Percentiles rank a stretch among this genome's conserved stretches.
Evolutionary conservation across 2,329 filamentous ascomycete genomes (phyloP).

Genomic region (Fusarium sp.): DNA sequence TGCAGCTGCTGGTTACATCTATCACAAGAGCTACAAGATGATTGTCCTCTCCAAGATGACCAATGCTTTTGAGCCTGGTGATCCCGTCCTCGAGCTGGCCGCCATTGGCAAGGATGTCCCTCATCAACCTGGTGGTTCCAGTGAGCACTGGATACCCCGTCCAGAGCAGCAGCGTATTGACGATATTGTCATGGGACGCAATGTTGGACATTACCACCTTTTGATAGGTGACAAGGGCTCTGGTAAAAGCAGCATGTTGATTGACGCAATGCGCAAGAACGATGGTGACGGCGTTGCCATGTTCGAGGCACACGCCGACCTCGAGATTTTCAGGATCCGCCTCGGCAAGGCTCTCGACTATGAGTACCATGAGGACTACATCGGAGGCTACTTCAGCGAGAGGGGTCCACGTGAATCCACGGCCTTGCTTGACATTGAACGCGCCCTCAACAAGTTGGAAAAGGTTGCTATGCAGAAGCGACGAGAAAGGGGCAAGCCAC

Average conservation of each 20-base stretch:
- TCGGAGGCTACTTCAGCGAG: constrained; percentile 94
- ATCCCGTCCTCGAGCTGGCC: constrained; percentile 85
- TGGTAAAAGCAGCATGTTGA: constrained; percentile 93
- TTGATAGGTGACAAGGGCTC: constrained; percentile 95
- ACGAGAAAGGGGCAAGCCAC: constrained; percentile 67
- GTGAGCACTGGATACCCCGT: constrained; percentile 74
- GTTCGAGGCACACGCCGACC: constrained; percentile 94
- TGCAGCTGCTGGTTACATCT: constrained; percentile 73
- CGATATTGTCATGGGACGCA: constrained; percentile 76
- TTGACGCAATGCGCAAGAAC: constrained; percentile 93
- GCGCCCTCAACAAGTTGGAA: constrained; percentile 96
- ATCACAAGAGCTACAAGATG: constrained; percentile 87
- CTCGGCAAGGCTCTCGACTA: constrained; percentile 94
- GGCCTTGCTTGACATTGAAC: constrained; percentile 91
- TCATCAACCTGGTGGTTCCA: constrained; percentile 51
- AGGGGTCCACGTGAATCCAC: constrained; percentile 90
- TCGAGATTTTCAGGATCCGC: constrained; percentile 92
- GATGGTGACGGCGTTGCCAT: constrained; percentile 90
- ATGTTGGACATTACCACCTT: constrained; percentile 85
- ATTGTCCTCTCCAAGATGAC: constrained; percentile 92
- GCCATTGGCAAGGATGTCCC: constrained; percentile 67
- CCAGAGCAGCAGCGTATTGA: constrained; percentile 85
- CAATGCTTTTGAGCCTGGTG: constrained; percentile 88
- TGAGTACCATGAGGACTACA: constrained; percentile 97
- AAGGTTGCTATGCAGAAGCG: constrained; percentile 85